Base-by-base conservation (phyloP, 1,284 basidiomycete species). In the Moesziomyces sp. region DNA sequence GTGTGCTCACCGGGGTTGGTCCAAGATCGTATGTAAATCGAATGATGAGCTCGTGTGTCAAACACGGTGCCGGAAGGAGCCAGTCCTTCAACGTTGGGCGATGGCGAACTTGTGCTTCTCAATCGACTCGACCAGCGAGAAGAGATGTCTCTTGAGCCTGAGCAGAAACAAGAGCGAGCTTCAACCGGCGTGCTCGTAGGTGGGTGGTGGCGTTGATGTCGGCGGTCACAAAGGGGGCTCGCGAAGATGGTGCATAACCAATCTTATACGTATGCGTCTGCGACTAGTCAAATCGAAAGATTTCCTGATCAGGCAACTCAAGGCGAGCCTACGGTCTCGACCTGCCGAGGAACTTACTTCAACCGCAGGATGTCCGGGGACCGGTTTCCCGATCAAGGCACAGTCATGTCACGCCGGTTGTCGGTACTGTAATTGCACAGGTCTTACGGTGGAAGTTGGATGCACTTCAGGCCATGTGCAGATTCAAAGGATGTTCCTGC, bases 81-180 rank as follows among this genome's bases (percentile, higher is more conserved):
- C 46, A 40, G 43, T 40, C 50, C 58, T 50, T 26, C 28, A n/a
- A 9, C 8, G 43, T 26, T 23, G n/a, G 6, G 26, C 9, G 48
- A 49, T 26, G 23, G 21, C 19, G 34, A 38, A 19, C 28, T 54
- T 40, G 6, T 8, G 3, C 38, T 40, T 40, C 11, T 28, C 18
- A 24, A 11, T 18, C 26, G 19, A 42, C 65, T 58, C 65, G 55
- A 55, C 58, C 59, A 13, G 65, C 65, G 65, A 68, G 58, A n/a
- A 18, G 52, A 7, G 14, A 18, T 43, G 18, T 30, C 46, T 38
- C 46, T 30, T 30, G 40, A 34, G 23, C 24, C n/a, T 19, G 46
- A 34, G 44, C 38, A 19, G 9, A 38, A 10, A 35, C 38, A 7
- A 16, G 38, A 40, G 14, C 38, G 38, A 40, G 38, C 38, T 40